These are phyloP conservation scores for Mycena indigotica DNA, from an alignment of 768 basidiomycete genomes.

Conservation along the genomic window DNA sequence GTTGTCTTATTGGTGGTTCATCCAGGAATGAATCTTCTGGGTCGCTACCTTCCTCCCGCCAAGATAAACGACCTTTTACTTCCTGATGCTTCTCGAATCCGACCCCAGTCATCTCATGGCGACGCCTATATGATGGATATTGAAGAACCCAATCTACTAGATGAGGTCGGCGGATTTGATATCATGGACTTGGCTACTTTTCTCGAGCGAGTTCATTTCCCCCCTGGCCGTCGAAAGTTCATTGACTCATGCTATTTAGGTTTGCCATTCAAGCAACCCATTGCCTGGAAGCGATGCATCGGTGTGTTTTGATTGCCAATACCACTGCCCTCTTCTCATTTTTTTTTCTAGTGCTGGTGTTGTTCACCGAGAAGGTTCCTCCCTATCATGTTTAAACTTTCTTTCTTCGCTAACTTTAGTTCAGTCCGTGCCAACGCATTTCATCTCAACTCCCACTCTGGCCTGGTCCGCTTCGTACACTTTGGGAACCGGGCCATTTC, in stretches of 20 bases:
- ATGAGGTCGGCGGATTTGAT: conserved; percentile 62
- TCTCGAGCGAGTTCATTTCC: conserved; percentile 54
- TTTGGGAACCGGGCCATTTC: conserved; percentile 76
- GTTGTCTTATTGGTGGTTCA: conserved; percentile 72
- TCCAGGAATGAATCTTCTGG: conserved; percentile 68
- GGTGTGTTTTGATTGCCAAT: conserved; percentile 10
- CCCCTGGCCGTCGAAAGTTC: background rate
- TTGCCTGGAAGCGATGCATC: conserved; percentile 67
- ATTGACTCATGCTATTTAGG: conserved; percentile 36
- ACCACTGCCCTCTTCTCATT: background rate
- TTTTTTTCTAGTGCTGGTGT: conserved; percentile 48
- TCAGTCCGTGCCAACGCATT: conserved; percentile 76
- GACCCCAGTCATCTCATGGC: conserved; percentile 44
- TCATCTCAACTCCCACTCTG: conserved; percentile 70
- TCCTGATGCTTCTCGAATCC: conserved; percentile 50
- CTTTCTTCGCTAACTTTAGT: conserved; percentile 1
- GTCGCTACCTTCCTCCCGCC: conserved; percentile 67
- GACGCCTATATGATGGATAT: conserved; percentile 55
- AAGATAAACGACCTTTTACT: conserved; percentile 70
- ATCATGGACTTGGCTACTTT: conserved; percentile 80
- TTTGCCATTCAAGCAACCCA: conserved; percentile 77
- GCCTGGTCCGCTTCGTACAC: conserved; percentile 70
- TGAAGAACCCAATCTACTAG: conserved; percentile 47
- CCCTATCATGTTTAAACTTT: background rate
- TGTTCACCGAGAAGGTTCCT: conserved; percentile 68